Conservation (phyloP, 2,329 filamentous ascomycete genomes). For the Aspergillus tanneri region DNA sequence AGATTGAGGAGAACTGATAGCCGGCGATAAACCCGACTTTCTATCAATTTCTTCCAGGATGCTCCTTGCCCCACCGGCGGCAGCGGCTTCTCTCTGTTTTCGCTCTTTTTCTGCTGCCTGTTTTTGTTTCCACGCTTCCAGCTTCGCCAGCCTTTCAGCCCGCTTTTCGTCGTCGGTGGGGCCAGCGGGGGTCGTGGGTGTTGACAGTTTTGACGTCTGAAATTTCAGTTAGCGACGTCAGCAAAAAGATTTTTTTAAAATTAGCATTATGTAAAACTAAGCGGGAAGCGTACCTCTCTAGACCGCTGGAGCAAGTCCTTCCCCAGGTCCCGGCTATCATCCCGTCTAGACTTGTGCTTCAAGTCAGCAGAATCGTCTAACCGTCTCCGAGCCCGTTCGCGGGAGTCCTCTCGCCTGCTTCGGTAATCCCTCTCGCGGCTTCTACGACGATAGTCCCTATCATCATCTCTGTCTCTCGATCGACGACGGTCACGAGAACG, state of each 20-base stretch:
- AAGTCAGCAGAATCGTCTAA: slow-evolving; percentile 72
- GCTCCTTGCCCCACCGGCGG: slow-evolving; percentile 63
- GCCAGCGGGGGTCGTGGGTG: slow-evolving; percentile 41
- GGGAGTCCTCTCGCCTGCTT: slow-evolving; percentile 70
- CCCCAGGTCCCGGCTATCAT: slow-evolving; percentile 60
- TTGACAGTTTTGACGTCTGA: slow-evolving; percentile 56
- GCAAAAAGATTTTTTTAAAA: not conserved
- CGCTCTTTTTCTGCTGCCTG: slow-evolving; percentile 70
- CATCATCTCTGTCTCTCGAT: slow-evolving; percentile 55
- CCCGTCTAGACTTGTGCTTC: slow-evolving; percentile 63
- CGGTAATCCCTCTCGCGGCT: slow-evolving; percentile 70
- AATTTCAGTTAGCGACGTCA: not conserved
- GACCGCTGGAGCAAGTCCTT: slow-evolving; percentile 53
- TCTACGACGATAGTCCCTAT: slow-evolving; percentile 59
- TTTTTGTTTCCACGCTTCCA: slow-evolving; percentile 92
- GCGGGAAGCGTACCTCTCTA: slow-evolving; percentile 55
- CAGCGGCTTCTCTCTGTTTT: slow-evolving; percentile 66
- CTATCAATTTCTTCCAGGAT: slow-evolving; percentile 72
- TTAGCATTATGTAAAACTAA: not conserved
- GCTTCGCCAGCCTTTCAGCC: slow-evolving; percentile 73
- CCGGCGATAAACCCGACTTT: slow-evolving; percentile 60
- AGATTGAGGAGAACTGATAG: slow-evolving; percentile 52
- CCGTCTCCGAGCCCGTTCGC: slow-evolving; percentile 62
- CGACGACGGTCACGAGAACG: slow-evolving; percentile 64
- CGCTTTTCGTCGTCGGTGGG: slow-evolving; percentile 73